Evolutionary conservation across 2,329 filamentous ascomycete genomes (phyloP).

Genomic region (Botrytis sinoallii): DNA sequence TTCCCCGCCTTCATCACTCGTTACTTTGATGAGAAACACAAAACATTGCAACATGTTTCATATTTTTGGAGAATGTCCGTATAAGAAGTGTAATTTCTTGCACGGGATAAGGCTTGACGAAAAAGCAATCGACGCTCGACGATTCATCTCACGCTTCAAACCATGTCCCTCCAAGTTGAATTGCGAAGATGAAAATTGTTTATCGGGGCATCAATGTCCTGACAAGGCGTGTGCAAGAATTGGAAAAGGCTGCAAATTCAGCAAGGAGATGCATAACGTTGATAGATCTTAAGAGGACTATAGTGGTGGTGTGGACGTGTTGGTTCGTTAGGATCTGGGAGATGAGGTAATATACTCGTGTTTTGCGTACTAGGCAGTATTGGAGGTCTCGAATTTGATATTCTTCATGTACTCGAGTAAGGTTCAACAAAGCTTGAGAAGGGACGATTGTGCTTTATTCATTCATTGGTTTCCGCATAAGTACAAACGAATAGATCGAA

Average conservation of each 20-base stretch:
- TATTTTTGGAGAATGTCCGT: background rate
- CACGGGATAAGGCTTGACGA: constrained; percentile 22
- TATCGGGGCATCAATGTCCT: constrained; percentile 21
- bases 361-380: background rate
- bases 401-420: background rate
- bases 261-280: constrained; percentile 21
- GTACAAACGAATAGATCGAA: background rate
- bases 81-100: constrained; percentile 14
- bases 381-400: background rate
- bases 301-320: constrained; percentile 6
- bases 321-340: background rate
- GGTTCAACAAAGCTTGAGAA: background rate
- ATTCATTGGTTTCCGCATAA: background rate
- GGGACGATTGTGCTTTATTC: background rate
- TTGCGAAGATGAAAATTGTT: constrained; percentile 21
- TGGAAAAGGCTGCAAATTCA: constrained; percentile 20
- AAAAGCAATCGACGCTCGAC: constrained; percentile 21
- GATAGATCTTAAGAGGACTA: constrained; percentile 21
- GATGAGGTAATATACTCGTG: background rate
- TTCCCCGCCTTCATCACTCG: constrained; percentile 16
- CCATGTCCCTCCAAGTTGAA: constrained; percentile 20
- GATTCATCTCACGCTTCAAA: constrained; percentile 19
- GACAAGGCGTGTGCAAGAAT: constrained; percentile 20
- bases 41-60: constrained; percentile 6
- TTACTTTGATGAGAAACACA: constrained; percentile 12